phyloP scores from a whole-genome alignment of 768 basidiomycete genomes.

The Rhodotorula graminis region DNA sequence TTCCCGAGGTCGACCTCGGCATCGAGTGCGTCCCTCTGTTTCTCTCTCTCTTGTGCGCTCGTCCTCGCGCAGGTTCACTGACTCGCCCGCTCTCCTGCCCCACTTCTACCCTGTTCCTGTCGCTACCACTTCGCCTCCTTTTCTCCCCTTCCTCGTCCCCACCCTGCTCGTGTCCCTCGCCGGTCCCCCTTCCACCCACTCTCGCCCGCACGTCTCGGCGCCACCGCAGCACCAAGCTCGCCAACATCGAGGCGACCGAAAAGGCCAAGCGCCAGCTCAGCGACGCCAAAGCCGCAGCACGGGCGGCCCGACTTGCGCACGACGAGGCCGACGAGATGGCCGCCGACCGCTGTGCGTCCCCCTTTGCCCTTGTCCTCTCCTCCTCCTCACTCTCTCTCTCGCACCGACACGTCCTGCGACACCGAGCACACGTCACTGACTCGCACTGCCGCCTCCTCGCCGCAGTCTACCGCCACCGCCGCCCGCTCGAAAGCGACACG shows the following conservation, averaged over 20 bases:
- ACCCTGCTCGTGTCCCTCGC: neutral
- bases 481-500: constrained; percentile 76
- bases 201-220: neutral
- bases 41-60: neutral
- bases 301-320: neutral
- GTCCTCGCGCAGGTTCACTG: neutral
- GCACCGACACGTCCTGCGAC: neutral
- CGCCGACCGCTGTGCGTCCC: constrained; percentile 74
- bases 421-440: neutral
- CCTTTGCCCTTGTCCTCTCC: no score
- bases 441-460: neutral
- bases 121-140: neutral
- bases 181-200: no score
- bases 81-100: neutral
- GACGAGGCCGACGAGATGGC: constrained; percentile 75
- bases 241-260: constrained; percentile 96
- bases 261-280: constrained; percentile 84
- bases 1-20: constrained; percentile 95
- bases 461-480: constrained; percentile 76
- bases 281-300: constrained; percentile 48
- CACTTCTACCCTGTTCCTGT: no score
- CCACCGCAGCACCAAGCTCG: constrained; percentile 66
- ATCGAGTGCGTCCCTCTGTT: constrained; percentile 72
- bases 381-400: no score
- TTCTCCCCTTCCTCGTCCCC: neutral